Evolutionary conservation across 768 basidiomycete species (phyloP), one percentile per base, ranked within the genome.

Genomic region (Mycena vitilis): DNA sequence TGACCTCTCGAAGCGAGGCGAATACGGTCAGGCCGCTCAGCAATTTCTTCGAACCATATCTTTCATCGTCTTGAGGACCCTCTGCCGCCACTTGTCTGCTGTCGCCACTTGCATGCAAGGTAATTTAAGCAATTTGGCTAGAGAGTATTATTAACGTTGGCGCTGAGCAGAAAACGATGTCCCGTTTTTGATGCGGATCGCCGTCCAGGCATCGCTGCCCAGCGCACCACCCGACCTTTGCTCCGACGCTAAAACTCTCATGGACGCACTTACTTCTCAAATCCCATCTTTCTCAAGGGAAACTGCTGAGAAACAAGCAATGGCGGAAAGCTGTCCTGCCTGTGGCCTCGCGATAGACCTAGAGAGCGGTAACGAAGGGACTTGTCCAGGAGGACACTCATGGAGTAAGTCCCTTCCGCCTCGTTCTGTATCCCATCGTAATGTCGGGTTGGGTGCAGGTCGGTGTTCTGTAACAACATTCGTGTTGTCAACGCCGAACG

Each of bases 401-500:
- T 95, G 94, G 94, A 81, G 93, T 94, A 76, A 63, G 87, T 82
- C 30, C 64, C 38, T 60, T 36, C 15, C 47, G 52, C 56, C 44
- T 58, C 25, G 63, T 59, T 22, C 66, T 54, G 7, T 18, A 30
- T 47, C 2, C 13, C 40, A 12, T 36, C 56, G 57, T 59, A 44
- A 59, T 42, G 51, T 66, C 73, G 22, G 75, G 75, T 58, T 34
- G 12, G 1, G 38, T 36, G 37, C 73, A 95, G 93, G 84, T 56
- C 89, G 93, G 44, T 95, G 94, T 75, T 91, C 92, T 13, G 83
- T 93, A 55, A 95, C 94, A 36, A 90, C 91, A 22, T 90, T 93
- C 77, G 86, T 95, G 66, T 83, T 95, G 44, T 86, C 92, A n/a
- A 94, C 92, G 58, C 86, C 92, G 12, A 84, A 84, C 77, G 89